Evolutionary conservation across 768 basidiomycete genomes (phyloP), one percentile per base, ranked within the genome.

Genomic region (Psilocybe subaeruginosa): DNA sequence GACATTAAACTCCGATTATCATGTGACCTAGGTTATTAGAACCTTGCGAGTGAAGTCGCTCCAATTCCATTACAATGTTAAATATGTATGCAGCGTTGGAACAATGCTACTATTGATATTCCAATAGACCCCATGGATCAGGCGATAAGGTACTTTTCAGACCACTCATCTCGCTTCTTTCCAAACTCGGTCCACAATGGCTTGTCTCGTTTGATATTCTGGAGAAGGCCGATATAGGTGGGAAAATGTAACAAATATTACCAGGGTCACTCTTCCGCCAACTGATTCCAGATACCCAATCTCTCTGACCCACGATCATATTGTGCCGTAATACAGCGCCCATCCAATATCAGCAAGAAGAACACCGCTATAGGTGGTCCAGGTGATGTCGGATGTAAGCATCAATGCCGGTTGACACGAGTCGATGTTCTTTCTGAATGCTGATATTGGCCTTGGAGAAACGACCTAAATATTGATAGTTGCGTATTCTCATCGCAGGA

Each of bases 351-450:
- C 56, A 0, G 59, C 46, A 17, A 73, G 59, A 14, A 78, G 41
- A 14, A 79, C 69, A 5, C 77, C 79, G 3, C 73, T 68, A 57
- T 82, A 82, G 45, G 76, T 73, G 0, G 81, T 23, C 23, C 23
- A 23, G 23, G 23, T 23, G 82, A 62, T 82, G 82, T 52, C 82
- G 74, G 16, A 80, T 78, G 19, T 74, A 53, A 4, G 76, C 56
- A 64, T 83, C 82, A 2, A 78, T 81, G 1, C 80, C 80, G 3
- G 70, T 73, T 0, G 74, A 78, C 0, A 82, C 69, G n/a, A 84
- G 71, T 55, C 67, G 67, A 58, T 83, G 82, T 54, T 77, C 69
- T 27, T 71, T 66, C 52, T 74, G 75, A 16, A 82, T 77, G 68
- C 74, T 76, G 17, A 64, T 57, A 19, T 69, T 62, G 59, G 56